Evolutionary conservation across 495 filamentous ascomycete genomes (phyloP), one percentile per base, ranked within the genome.

Genomic region (Xylaria nigripes): DNA sequence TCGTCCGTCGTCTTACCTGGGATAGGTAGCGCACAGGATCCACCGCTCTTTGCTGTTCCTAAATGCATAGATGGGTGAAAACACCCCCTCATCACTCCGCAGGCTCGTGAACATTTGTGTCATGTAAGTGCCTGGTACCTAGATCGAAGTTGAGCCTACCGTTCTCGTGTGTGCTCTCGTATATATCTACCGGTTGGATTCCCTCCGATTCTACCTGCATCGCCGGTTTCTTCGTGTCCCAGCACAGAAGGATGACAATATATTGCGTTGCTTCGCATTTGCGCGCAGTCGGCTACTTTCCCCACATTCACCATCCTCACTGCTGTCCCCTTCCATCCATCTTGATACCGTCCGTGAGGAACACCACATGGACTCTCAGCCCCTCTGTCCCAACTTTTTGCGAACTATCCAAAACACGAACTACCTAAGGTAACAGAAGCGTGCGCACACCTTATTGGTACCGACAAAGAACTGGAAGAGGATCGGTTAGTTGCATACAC

Each of bases 41-140:
- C 53, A 55, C 53, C 53, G 53, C 45, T 38, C 45, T 55, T 55
- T 50, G 50, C 50, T 53, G 44, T 16, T 30, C 23, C 48, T 54
- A 47, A 24, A 23, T 38, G 44, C 32, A 47, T 38, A 52, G 10
- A 16, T 6, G 18, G 1, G n/a, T n/a, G n/a, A n/a, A n/a, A n/a
- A 18, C 21, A 16, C 25, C 2, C 5, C 4, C 23, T 34, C 32
- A 22, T 45, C 36, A 46, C 46, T 55, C 45, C 52, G 27, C 36
- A 3, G 34, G 32, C 45, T 50, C 38, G 46, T 45, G 40, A 46
- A 29, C 46, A 10, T 16, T 40, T 45, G 46, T 50, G 18, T 44
- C 32, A 55, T 24, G 45, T 49, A 23, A 54, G 51, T 25, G 45
- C 45, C 45, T 19, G 8, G 51, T 38, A 7, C 5, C 3, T 7